A percentile compares a stretch with the other conserved stretches of the same genome.
Conservation (phyloP, 768 basidiomycete species). For the Cystofilobasidium capitatum region DNA sequence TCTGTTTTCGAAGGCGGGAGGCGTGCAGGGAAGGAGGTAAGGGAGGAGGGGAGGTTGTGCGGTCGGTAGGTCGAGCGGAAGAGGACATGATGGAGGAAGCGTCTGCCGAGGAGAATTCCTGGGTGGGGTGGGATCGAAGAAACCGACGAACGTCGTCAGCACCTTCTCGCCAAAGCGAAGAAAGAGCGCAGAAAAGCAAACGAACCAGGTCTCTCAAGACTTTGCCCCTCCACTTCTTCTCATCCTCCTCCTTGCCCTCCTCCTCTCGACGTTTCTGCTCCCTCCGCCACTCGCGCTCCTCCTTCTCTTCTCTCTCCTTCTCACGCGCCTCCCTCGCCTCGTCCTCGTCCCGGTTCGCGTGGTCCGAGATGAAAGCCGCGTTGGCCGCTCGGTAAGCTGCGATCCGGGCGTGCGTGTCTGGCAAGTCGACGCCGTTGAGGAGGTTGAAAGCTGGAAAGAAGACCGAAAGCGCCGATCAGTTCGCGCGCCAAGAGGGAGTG, state of each 20-base stretch:
- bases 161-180: constrained; percentile 23
- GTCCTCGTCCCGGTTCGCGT: constrained; percentile 61
- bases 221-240: constrained; percentile 55
- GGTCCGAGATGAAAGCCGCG: constrained; percentile 64
- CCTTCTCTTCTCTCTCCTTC: constrained; percentile 57
- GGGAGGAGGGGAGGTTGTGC: neutral
- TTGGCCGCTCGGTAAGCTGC: constrained; percentile 71
- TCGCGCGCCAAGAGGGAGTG: neutral
- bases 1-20: constrained; percentile 13
- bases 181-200: constrained; percentile 6
- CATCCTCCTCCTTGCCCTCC: constrained; percentile 29
- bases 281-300: constrained; percentile 47
- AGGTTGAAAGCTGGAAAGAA: constrained; percentile 72
- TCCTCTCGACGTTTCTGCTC: constrained; percentile 27
- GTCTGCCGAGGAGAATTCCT: constrained; percentile 15
- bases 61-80: neutral
- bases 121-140: too few relatives aligned
- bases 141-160: neutral
- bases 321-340: constrained; percentile 56
- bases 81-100: constrained; percentile 17
- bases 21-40: constrained; percentile 28
- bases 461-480: neutral
- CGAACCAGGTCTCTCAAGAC: constrained; percentile 75
- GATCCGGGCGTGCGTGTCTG: constrained; percentile 74
- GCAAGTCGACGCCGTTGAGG: constrained; percentile 73